phyloP scores from a whole-genome alignment of 2,329 filamentous ascomycete species.

The Trichoderma citrinoviride region DNA sequence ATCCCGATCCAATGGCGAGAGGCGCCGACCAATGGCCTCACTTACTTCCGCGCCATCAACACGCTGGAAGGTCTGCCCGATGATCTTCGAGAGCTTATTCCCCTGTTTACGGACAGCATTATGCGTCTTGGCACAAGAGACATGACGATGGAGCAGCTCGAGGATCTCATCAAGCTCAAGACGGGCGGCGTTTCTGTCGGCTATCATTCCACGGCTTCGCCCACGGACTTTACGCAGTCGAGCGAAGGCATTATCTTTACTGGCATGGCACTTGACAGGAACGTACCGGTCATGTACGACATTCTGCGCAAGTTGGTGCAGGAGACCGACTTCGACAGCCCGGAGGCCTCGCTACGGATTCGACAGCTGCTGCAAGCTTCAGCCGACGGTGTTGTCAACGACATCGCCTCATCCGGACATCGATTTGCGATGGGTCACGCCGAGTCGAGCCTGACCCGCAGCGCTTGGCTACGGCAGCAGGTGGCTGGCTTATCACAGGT shows the following conservation, averaged over 20 bases:
- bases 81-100: constrained; percentile 79
- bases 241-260: constrained; percentile 81
- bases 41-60: constrained; percentile 91
- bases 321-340: constrained; percentile 86
- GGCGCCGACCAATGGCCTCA: constrained; percentile 90
- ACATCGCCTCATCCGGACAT: constrained; percentile 87
- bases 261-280: constrained; percentile 84
- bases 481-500: constrained; percentile 89
- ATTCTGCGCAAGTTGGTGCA: constrained; percentile 75
- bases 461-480: constrained; percentile 74
- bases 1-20: constrained; percentile 84
- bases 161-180: constrained; percentile 93
- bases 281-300: constrained; percentile 88
- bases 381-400: constrained; percentile 85
- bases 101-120: constrained; percentile 86
- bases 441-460: constrained; percentile 71
- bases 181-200: constrained; percentile 86
- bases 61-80: constrained; percentile 75
- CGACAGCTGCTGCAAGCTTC: constrained; percentile 82
- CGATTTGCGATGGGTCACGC: constrained; percentile 81
- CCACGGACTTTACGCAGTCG: constrained; percentile 65
- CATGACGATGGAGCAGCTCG: constrained; percentile 89
- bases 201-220: constrained; percentile 78
- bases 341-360: constrained; percentile 77
- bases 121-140: constrained; percentile 89